Evolutionary conservation across 331 rosid genomes (phyloP), one percentile per base, ranked within the genome.

Genomic region (Pyrus hybrid): DNA sequence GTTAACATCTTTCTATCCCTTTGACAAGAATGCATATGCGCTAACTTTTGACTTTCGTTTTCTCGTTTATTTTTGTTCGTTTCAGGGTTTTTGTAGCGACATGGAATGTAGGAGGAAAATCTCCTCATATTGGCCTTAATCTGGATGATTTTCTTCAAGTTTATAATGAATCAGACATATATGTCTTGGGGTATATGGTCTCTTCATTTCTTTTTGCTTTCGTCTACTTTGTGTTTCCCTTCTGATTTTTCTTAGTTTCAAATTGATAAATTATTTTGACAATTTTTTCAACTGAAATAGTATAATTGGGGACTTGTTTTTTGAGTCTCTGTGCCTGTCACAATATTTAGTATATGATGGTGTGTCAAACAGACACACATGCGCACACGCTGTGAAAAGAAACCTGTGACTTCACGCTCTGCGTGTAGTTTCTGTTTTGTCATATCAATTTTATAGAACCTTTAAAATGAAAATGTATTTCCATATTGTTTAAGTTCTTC

Each of bases 21-120:
- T 37, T 57, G 22, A 35, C 45, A 43, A 21, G 53, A 22, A 25
- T 14, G 63, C 35, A 63, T 43, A 23, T 22, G 74, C 60, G 20
- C 35, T 63, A 10, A 70, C 4, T 63, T 58, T 67, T 66, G 13
- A 7, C 33, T 13, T 41, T 13, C 8, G 6, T 45, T 22, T 28
- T 61, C 41, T 2, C 33, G 64, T 1, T 37, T 9, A 17, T 25
- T 77, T 81, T 63, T 37, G 45, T 66, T n/a, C 37, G 43, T 75
- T 66, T 72, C 58, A 95, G 99, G 51, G 86, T 85, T 57, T 92
- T 91, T 51, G 89, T 87, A 75, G 97, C 98, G 21, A 95, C 99
- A 9, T 95, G 99, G 99, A 95, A 95, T 77, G 96, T 87, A 3
- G 98, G 98, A 76, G 98, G 98, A 63, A 86, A 88, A 78, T 87